phyloP scores from a whole-genome alignment of 768 basidiomycete genomes.

The Boletus speciosus region DNA sequence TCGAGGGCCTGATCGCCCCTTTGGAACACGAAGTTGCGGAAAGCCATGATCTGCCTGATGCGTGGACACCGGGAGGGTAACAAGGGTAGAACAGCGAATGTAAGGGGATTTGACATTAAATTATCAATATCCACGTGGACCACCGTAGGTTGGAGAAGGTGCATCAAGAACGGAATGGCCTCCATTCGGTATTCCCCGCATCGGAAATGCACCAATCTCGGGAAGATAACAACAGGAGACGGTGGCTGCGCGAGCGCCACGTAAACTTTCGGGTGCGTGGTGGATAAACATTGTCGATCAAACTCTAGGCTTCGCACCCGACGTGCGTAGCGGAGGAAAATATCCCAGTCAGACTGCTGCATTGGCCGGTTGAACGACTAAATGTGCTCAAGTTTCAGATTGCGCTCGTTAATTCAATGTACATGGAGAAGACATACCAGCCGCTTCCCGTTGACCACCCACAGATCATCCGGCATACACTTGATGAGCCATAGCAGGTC shows the following conservation, averaged over 20 bases:
- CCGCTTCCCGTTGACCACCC: constrained; percentile 31
- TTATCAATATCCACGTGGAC: constrained; percentile 30
- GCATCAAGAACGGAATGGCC: constrained; percentile 23
- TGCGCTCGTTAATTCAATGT: not conserved
- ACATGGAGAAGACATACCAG: constrained; percentile 16
- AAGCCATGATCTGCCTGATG: constrained; percentile 28
- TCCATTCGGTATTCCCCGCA: constrained; percentile 24
- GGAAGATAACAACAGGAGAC: constrained; percentile 18
- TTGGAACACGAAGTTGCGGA: constrained; percentile 28
- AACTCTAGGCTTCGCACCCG: constrained; percentile 32
- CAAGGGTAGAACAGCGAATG: constrained; percentile 14
- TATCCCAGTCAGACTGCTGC: constrained; percentile 24
- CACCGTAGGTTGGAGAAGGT: constrained; percentile 25
- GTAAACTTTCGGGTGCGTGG: constrained; percentile 24
- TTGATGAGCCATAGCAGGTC: constrained; percentile 32
- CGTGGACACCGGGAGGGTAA: constrained; percentile 23
- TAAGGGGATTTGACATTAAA: constrained; percentile 26
- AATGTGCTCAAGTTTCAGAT: constrained; percentile 4
- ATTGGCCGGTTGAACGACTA: constrained; percentile 25
- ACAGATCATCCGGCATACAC: constrained; percentile 31
- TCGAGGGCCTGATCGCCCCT: constrained; percentile 23
- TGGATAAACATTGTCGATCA: constrained; percentile 24
- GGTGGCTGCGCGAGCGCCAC: constrained; percentile 15
- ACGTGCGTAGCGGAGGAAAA: constrained; percentile 27
- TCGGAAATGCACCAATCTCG: constrained; percentile 26